phyloP scores from a whole-genome alignment of 176 grass and related monocot species.

The Hyparrhenia diplandra region DNA sequence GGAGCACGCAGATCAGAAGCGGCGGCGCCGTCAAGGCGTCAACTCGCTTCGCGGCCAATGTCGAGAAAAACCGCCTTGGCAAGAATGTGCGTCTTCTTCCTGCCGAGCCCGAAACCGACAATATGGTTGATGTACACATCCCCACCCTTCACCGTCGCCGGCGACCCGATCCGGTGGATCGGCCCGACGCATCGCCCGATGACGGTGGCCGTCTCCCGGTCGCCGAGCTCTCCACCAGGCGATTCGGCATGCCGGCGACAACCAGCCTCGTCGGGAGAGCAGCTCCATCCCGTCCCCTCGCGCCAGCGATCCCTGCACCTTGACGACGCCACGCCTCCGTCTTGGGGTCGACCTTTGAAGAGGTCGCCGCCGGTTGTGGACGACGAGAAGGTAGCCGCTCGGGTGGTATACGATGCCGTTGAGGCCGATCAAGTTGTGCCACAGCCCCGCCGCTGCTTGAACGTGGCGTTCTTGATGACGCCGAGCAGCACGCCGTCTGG shows the following conservation, averaged over 20 bases:
- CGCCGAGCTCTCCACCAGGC: slow-evolving; percentile 82
- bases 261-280: slow-evolving; percentile 59
- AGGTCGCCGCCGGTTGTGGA: slow-evolving; percentile 79
- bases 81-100: too few relatives aligned
- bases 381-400: slow-evolving; percentile 74
- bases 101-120: too few relatives aligned
- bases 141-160: slow-evolving; percentile 85
- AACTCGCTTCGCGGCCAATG: too few relatives aligned
- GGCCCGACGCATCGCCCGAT: slow-evolving; percentile 54
- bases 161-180: slow-evolving; percentile 55
- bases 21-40: too few relatives aligned
- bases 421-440: slow-evolving; percentile 57
- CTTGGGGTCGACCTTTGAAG: slow-evolving; percentile 58
- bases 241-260: slow-evolving; percentile 58
- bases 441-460: slow-evolving; percentile 44
- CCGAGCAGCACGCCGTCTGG: slow-evolving; percentile 55
- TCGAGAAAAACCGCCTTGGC: too few relatives aligned
- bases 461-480: slow-evolving; percentile 56
- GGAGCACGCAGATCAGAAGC: too few relatives aligned
- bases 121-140: too few relatives aligned
- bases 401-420: slow-evolving; percentile 84
- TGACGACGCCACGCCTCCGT: slow-evolving; percentile 46
- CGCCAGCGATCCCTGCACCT: slow-evolving; percentile 52
- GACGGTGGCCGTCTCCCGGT: slow-evolving; percentile 67
- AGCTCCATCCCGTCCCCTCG: slow-evolving; percentile 81